Evolutionary conservation across 106 monocot genomes (phyloP).

Genomic region (Platanthera zijinensis): DNA sequence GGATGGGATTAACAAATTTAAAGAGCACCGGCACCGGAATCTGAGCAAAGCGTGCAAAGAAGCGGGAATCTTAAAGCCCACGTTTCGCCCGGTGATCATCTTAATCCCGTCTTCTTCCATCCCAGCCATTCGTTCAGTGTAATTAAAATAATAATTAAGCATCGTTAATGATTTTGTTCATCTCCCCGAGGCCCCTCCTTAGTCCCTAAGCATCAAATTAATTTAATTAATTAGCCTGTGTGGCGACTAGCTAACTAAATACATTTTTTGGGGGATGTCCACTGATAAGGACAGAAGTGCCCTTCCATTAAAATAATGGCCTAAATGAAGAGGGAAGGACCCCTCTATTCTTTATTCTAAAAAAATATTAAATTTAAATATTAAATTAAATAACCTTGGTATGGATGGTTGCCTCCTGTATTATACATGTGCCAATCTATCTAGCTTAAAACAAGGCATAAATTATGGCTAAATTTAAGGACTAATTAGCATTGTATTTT

Average conservation of each 20-base stretch:
- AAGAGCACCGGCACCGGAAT: not conserved
- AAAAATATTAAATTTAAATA: not conserved
- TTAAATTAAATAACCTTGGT: too few relatives aligned
- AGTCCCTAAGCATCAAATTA: conserved; percentile 6
- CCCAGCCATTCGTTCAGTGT: not conserved
- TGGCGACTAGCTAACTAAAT: not conserved
- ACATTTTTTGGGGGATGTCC: not conserved
- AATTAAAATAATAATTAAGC: not conserved
- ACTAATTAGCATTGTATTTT: not conserved
- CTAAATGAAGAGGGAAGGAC: not conserved
- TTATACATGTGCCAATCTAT: too few relatives aligned
- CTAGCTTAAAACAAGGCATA: conserved; percentile 1
- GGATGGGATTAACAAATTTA: not conserved
- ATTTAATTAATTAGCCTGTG: not conserved
- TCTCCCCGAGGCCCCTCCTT: not conserved
- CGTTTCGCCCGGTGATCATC: not conserved
- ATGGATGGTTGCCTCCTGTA: too few relatives aligned
- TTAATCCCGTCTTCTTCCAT: not conserved
- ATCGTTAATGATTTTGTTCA: conserved; percentile 1
- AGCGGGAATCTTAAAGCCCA: not conserved
- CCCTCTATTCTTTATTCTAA: not conserved
- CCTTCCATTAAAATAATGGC: not conserved
- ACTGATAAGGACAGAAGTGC: too few relatives aligned
- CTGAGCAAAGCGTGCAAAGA: not conserved
- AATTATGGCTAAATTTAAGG: not conserved